Percentiles rank a stretch among this genome's conserved stretches.
Evolutionary conservation across 2,329 filamentous ascomycete genomes (phyloP).

Genomic region (Gliomastix tumulicola): DNA sequence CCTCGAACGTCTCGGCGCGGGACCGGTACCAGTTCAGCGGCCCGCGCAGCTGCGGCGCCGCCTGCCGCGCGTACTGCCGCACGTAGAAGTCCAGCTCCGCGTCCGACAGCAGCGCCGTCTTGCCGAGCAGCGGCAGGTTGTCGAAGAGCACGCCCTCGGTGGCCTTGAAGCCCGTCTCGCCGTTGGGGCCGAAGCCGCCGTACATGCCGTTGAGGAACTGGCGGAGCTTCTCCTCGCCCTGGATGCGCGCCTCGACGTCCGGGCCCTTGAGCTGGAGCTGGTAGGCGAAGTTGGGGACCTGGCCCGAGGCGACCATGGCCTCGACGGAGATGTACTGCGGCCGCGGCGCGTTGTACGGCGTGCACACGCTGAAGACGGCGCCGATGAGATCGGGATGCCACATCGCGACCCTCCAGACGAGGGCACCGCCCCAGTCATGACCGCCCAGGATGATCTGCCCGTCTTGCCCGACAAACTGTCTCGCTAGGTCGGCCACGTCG

Average conservation of each 20-base stretch:
- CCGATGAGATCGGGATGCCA: conserved; percentile 68
- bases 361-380: conserved; percentile 74
- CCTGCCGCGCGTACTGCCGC: conserved; percentile 57
- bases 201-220: conserved; percentile 67
- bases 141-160: conserved; percentile 58
- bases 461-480: conserved; percentile 38
- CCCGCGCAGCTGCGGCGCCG: conserved; percentile 57
- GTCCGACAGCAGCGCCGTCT: conserved; percentile 51
- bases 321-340: conserved; percentile 49
- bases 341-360: conserved; percentile 58
- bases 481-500: conserved; percentile 68
- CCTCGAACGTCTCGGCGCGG: conserved; percentile 63
- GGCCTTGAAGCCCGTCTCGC: conserved; percentile 51
- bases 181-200: conserved; percentile 53
- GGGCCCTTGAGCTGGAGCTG: conserved; percentile 73
- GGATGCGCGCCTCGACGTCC: conserved; percentile 52
- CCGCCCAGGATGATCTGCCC: conserved; percentile 71
- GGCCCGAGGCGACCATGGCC: conserved; percentile 44
- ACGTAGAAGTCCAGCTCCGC: conserved; percentile 76
- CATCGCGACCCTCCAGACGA: conserved; percentile 68
- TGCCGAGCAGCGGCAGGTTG: conserved; percentile 48
- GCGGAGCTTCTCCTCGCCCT: conserved; percentile 54
- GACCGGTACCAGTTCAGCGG: conserved; percentile 88
- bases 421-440: conserved; percentile 84
- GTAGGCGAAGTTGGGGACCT: conserved; percentile 68